Evolutionary conservation across 441 rosid genomes (phyloP).

Genomic region (Macaranga tanarius): DNA sequence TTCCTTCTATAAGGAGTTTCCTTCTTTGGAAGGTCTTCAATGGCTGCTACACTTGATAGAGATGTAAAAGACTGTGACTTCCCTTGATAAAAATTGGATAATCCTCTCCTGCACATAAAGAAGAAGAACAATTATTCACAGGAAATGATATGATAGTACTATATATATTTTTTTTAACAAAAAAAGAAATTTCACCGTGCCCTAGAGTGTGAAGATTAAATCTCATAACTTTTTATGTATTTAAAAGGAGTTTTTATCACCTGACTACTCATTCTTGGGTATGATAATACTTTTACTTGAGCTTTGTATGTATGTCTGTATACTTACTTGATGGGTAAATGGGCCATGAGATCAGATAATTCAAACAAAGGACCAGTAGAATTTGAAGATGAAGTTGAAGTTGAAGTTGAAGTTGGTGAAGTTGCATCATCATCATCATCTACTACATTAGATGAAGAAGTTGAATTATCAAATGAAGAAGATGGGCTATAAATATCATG

Average conservation of each 20-base stretch:
- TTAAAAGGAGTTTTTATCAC: too few species aligned
- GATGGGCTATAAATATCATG: conserved; percentile 14
- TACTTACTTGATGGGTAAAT: conserved; percentile 63
- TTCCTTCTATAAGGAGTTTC: conserved; percentile 35
- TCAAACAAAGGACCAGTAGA: conserved; percentile 52
- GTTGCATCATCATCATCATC: conserved; percentile 45
- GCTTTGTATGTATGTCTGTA: too few species aligned
- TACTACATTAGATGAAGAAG: conserved; percentile 33
- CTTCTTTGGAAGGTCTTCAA: conserved; percentile 53
- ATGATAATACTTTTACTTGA: too few species aligned
- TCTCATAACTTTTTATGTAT: too few species aligned
- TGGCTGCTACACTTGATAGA: conserved; percentile 34
- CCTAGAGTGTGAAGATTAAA: too few species aligned
- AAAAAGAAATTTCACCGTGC: too few species aligned
- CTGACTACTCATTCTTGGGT: too few species aligned
- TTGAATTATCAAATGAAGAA: conserved; percentile 32
- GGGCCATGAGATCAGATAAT: conserved; percentile 60
- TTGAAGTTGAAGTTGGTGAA: conserved; percentile 28
- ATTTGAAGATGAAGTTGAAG: conserved; percentile 28
- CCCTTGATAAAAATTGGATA: conserved; percentile 45
- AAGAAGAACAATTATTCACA: neutral
- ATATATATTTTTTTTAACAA: too few species aligned
- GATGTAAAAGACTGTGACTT: conserved; percentile 49
- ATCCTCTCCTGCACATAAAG: conserved; percentile 43
- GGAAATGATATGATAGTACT: too few species aligned